These are phyloP conservation scores for Geoglossum cookeanum DNA, from an alignment of 2,329 filamentous ascomycete genomes.

Conservation along the genomic window DNA sequence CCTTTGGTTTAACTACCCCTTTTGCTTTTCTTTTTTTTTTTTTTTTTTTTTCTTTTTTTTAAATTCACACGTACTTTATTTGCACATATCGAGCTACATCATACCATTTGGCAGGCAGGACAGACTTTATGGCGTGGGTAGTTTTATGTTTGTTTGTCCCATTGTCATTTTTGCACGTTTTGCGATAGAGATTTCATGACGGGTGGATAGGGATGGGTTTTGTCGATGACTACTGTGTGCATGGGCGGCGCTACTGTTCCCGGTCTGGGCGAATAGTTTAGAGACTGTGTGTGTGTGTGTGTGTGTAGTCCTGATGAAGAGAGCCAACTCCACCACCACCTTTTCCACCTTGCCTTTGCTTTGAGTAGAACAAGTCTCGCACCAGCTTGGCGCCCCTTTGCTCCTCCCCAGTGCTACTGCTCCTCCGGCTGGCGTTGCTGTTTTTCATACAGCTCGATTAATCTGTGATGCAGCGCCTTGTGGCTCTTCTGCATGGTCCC, in stretches of 20 bases:
- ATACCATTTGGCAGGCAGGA: no score
- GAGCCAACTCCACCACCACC: neutral
- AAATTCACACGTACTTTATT: no score
- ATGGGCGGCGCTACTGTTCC: neutral
- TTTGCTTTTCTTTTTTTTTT: no score
- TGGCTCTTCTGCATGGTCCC: neutral
- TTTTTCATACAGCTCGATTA: neutral
- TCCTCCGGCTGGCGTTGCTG: neutral
- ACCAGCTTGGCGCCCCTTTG: neutral
- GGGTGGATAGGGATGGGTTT: neutral
- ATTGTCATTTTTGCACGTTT: neutral
- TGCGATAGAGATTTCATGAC: neutral
- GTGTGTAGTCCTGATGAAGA: neutral
- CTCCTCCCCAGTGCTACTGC: neutral
- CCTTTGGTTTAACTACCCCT: no score
- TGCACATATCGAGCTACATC: no score
- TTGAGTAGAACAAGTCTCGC: neutral
- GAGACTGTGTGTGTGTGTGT: no score
- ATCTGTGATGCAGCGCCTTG: neutral
- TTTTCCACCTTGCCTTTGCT: no score
- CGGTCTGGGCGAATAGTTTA: neutral
- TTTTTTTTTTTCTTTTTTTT: no score
- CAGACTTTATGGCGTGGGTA: neutral
- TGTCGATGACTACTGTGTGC: neutral
- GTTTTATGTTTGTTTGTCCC: neutral